Evolutionary conservation across 352 stramenopile species (phyloP), one percentile per base, ranked within the genome.

Genomic region (Aphanomyces euteiches): DNA sequence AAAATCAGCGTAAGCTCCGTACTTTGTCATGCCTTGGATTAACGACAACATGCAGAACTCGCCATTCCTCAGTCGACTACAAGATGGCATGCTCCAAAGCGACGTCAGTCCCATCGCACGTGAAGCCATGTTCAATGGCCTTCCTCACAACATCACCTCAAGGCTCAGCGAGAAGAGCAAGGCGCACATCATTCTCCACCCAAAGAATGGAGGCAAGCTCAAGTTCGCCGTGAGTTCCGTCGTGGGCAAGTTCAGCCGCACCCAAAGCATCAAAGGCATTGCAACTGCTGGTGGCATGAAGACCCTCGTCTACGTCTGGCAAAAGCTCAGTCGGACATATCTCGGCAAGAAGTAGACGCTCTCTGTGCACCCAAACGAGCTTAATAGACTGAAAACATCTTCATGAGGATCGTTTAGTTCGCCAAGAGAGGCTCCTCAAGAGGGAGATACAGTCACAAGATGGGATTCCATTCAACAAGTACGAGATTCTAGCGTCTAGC

Each of bases 181-280:
- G 70, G 34, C 36, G 12, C 12, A 36, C 28, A 34, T 57, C 36
- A 47, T 60, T 39, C 64, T 38, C 73, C 78, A n/a, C 80, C 79
- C 13, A 81, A 87, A 2, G 28, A 28, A 69, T 37, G 41, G 56
- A 13, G 91, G 91, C 75, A 82, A 82, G 39, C 56, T 93, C 38
- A 85, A 87, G 72, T 79, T 76, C 19, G 75, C 81, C 0, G 81
- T 90, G 19, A 77, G 77, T 45, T 80, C 75, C n/a, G 85, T 94
- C 37, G 87, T 96, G 41, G 83, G 86, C 39, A 79, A 82, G n/a
- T 95, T 86, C 68, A 96, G 89, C 70, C 83, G 87, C 38, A 88
- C 88, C 8, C 89, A 96, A 74, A 93, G 88, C 76, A 92, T 92
- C 70, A 96, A 96, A 66, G 87, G 89, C 57, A 92, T 96, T 39